A percentile compares a stretch with the other conserved stretches of the same genome.
These are phyloP conservation scores for Curvularia sp. DNA, from an alignment of 2,329 filamentous ascomycete genomes.

Conservation along the genomic window DNA sequence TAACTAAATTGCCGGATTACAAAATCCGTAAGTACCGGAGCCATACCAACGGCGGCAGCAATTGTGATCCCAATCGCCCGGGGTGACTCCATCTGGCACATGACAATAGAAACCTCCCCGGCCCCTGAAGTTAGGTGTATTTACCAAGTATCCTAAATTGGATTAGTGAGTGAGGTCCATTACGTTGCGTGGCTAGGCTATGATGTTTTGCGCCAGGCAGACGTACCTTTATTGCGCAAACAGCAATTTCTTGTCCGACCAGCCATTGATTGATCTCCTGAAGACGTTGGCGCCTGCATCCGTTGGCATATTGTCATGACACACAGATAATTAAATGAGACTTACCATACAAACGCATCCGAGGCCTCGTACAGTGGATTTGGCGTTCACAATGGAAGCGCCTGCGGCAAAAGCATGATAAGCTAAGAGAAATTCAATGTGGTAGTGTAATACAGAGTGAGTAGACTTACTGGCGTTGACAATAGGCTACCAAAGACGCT, in stretches of 20 bases:
- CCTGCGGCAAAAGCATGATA: not conserved
- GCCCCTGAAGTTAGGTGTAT: not conserved
- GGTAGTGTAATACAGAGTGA: not conserved
- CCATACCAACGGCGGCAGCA: not conserved
- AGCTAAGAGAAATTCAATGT: not conserved
- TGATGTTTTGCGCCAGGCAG: not conserved
- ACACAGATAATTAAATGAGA: not conserved
- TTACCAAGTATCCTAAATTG: not conserved
- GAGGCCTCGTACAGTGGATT: not conserved
- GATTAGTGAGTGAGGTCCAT: not conserved
- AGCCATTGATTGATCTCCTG: not conserved
- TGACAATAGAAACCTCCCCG: not conserved
- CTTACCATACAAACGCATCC: conserved; percentile 3
- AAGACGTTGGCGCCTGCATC: not conserved
- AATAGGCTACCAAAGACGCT: not conserved
- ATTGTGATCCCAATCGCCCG: not conserved
- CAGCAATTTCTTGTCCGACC: not conserved
- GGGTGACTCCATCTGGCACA: not conserved
- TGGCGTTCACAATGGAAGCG: not conserved
- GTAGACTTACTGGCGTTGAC: not conserved
- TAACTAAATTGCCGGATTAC: not conserved
- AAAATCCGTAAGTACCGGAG: not conserved
- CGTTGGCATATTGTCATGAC: not conserved
- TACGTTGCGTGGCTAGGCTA: no score
- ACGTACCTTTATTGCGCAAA: not conserved